Base-by-base conservation (phyloP, 176 grass and related monocot species). In the Juncus effusus region DNA sequence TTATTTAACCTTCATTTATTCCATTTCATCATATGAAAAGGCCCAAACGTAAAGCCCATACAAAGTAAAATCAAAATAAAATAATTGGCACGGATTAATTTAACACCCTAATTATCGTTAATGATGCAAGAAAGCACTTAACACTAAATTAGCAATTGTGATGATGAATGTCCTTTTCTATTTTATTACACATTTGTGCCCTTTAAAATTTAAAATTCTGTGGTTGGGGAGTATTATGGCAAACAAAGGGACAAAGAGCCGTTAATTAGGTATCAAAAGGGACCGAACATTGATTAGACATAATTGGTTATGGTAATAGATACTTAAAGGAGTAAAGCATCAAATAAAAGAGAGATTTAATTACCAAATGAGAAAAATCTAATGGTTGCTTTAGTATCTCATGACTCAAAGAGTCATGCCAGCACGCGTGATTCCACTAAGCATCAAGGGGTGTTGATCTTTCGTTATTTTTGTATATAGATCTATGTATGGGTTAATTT, bases 311-410 rank as follows among this genome's bases (percentile, higher is more conserved):
- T 16, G 1, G 53, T 70, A 69, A 53, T 67, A 40, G 44, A 67
- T 67, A 67, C 42, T 67, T 56, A 70, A 56, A 59, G 40, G 37
- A 42, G 53, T 15, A 71, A 70, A 45, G 54, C 53, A 71, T 37
- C 13, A 42, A 15, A 50, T 10, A 69, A 71, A 41, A 58, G 39
- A 59, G 14, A 16, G 51, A 58, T 28, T 28, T 28, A 13, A 13
- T 42, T 40, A 16, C 10, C 36, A 57, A 70, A 55, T 70, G 12
- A 5, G 40, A 13, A 57, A 58, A 55, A 16, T 8, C 40, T 69
- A 56, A 56, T 5, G 62, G 64, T 61, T 36, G 10, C 64, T 68
- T 54, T 54, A 37, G 4, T 47, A 47, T 47, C 9, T 47, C 9
- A 47, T 47, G 4, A 47, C 44, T 47, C 4, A 28, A 37, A 38